These are phyloP conservation scores for Ceratocystis lukuohia DNA, from an alignment of 2,329 filamentous ascomycete genomes.

Conservation along the genomic window DNA sequence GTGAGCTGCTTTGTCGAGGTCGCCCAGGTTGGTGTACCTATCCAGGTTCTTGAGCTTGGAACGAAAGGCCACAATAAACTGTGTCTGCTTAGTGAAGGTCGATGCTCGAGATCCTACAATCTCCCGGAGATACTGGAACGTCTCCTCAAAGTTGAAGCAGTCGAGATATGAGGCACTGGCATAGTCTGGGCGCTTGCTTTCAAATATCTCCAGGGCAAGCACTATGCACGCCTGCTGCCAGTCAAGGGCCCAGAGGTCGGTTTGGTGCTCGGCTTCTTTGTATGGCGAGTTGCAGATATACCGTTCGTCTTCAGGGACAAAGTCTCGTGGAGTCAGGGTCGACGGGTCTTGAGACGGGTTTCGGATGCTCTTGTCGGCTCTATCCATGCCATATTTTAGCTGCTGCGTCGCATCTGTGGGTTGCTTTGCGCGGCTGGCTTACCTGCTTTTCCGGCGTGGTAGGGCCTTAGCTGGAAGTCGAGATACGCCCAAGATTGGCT, in stretches of 20 bases:
- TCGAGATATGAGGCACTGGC: constrained; percentile 59
- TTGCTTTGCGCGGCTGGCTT: not conserved
- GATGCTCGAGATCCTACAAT: constrained; percentile 27
- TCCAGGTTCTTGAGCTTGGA: constrained; percentile 56
- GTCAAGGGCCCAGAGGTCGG: constrained; percentile 56
- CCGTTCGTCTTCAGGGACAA: constrained; percentile 20
- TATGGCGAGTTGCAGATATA: constrained; percentile 64
- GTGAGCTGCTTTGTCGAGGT: constrained; percentile 66
- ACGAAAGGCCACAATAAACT: constrained; percentile 77
- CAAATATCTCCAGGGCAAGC: constrained; percentile 52
- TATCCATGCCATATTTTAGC: not conserved
- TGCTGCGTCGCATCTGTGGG: not conserved
- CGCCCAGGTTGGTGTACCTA: constrained; percentile 53
- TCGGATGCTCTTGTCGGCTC: not conserved
- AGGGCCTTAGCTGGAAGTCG: not conserved
- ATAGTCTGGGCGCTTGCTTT: constrained; percentile 53
- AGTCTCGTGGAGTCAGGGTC: constrained; percentile 8
- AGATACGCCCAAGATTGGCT: not conserved
- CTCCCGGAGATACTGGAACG: constrained; percentile 44
- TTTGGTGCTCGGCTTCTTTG: constrained; percentile 52
- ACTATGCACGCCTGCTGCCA: constrained; percentile 56
- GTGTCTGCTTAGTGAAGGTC: constrained; percentile 49
- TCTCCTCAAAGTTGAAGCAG: constrained; percentile 62
- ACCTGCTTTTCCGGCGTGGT: not conserved
- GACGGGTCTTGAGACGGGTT: not conserved